These are phyloP conservation scores for Nothophoma quercina DNA, from an alignment of 2,329 filamentous ascomycete genomes.

Conservation along the genomic window DNA sequence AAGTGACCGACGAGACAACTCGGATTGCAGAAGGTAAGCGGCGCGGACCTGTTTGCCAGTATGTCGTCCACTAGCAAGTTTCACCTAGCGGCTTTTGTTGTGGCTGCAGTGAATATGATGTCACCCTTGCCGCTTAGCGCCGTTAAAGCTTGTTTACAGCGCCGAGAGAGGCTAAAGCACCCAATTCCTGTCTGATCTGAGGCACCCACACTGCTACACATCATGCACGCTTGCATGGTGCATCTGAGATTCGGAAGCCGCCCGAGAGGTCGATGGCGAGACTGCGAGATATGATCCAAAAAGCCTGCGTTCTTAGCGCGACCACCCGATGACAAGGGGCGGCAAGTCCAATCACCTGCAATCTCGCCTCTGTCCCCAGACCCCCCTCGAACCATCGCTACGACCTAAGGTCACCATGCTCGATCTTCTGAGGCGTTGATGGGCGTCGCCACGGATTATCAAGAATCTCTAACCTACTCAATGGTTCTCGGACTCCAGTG, in stretches of 20 bases:
- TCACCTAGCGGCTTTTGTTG: conserved; percentile 16
- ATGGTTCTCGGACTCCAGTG: too few species aligned
- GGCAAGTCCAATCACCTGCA: conserved; percentile 1
- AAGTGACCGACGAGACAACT: background rate
- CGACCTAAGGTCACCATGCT: too few species aligned
- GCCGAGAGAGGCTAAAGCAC: conserved; percentile 9
- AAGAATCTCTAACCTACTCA: too few species aligned
- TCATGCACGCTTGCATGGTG: conserved; percentile 2
- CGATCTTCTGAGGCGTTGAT: too few species aligned
- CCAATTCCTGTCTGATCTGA: conserved; percentile 6
- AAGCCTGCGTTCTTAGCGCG: background rate
- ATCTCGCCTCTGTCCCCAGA: background rate
- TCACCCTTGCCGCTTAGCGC: conserved; percentile 5
- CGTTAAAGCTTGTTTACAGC: conserved; percentile 5
- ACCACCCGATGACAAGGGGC: background rate
- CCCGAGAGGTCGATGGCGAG: background rate
- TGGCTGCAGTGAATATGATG: conserved; percentile 12
- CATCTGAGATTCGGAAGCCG: background rate
- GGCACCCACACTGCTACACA: conserved; percentile 4
- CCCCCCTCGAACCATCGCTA: background rate
- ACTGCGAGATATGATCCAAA: background rate
- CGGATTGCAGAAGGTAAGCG: background rate
- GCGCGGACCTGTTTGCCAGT: conserved; percentile 3
- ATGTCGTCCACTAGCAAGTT: conserved; percentile 13
- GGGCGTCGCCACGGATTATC: too few species aligned